Conservation (phyloP, 192 early-diverging fungal species). For the Mortierella hygrophila region DNA sequence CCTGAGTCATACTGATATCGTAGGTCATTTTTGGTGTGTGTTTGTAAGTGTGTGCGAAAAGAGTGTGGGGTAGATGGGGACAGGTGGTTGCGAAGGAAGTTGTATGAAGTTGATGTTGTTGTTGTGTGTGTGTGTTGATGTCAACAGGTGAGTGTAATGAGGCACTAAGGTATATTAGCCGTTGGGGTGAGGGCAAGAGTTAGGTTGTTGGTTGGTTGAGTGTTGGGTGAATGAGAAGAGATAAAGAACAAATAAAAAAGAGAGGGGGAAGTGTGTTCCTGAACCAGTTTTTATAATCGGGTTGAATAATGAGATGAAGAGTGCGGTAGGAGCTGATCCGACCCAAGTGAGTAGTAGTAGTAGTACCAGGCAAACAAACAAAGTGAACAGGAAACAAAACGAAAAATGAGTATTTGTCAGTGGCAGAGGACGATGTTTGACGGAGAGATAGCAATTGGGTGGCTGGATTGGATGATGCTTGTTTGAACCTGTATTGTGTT, state of each 20-base stretch:
- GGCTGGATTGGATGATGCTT: conserved; percentile 1
- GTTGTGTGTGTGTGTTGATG: neutral
- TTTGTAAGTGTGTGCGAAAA: neutral
- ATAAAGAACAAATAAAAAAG: neutral
- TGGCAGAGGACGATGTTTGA: neutral
- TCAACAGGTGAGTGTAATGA: neutral
- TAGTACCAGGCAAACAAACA: neutral
- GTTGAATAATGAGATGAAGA: neutral
- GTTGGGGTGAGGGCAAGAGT: neutral
- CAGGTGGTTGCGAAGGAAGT: neutral
- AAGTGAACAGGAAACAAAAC: conserved; percentile 1
- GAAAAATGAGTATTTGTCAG: conserved; percentile 4
- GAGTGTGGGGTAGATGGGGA: neutral
- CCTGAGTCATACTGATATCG: conserved; percentile 30
- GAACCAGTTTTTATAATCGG: conserved; percentile 3
- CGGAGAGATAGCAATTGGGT: conserved; percentile 4
- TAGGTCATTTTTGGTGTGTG: conserved; percentile 9
- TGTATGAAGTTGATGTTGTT: neutral
- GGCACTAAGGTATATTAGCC: neutral
- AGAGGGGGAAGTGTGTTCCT: neutral
- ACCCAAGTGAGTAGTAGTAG: neutral
- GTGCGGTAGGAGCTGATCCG: neutral
- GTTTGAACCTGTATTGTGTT: too few relatives aligned
- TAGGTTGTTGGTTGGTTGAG: neutral
- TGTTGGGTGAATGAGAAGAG: neutral